Conservation (phyloP, 1,284 basidiomycete species). For the Ganoderma multipileum region DNA sequence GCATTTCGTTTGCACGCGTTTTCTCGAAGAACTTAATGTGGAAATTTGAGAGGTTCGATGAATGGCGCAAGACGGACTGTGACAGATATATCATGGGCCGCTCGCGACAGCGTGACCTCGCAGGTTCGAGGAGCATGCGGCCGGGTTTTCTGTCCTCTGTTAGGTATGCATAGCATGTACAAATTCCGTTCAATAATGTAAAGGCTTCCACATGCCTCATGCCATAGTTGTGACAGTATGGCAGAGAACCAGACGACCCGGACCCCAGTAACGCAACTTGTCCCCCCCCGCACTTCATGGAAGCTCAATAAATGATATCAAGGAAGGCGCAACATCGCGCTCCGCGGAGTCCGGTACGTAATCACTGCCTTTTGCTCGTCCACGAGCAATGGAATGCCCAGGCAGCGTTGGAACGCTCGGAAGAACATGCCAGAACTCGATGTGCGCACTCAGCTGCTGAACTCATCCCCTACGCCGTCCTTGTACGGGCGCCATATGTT, state of each 20-base stretch:
- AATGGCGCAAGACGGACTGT: background rate
- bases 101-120: background rate
- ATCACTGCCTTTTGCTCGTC: slow-evolving; percentile 19
- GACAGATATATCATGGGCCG: slow-evolving; percentile 6
- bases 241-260: background rate
- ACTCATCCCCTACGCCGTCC: background rate
- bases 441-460: slow-evolving; percentile 3
- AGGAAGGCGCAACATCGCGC: slow-evolving; percentile 16
- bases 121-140: slow-evolving; percentile 7
- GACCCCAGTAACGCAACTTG: slow-evolving; percentile 4
- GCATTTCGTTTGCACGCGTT: slow-evolving; percentile 1
- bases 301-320: slow-evolving; percentile 25
- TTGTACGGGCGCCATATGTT: slow-evolving; percentile 2
- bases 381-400: slow-evolving; percentile 7
- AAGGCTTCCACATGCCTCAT: slow-evolving; percentile 14
- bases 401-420: slow-evolving; percentile 1
- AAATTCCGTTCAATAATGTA: slow-evolving; percentile 7
- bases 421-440: slow-evolving; percentile 20
- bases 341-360: slow-evolving; percentile 29
- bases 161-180: slow-evolving; percentile 17
- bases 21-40: slow-evolving; percentile 11
- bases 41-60: background rate
- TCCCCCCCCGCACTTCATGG: slow-evolving; percentile 25
- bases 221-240: slow-evolving; percentile 16
- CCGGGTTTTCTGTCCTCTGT: slow-evolving; percentile 14